These are phyloP conservation scores for Monilinia polystroma DNA, from an alignment of 2,329 filamentous ascomycete species.

Conservation along the genomic window DNA sequence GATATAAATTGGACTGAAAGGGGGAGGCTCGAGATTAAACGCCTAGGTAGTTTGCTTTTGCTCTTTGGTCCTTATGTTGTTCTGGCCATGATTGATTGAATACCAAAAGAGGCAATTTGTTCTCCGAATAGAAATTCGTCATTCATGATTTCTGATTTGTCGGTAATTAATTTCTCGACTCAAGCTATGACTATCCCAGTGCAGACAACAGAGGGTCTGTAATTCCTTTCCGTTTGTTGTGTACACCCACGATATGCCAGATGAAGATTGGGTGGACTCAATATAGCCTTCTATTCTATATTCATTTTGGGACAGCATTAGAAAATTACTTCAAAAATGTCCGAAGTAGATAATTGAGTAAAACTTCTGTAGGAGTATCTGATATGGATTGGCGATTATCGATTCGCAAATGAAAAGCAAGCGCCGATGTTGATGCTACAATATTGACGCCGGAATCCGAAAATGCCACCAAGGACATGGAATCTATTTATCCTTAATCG, in stretches of 20 bases:
- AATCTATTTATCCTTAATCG: neutral
- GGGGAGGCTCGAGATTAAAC: neutral
- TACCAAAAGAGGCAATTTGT: neutral
- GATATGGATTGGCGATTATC: constrained; percentile 1
- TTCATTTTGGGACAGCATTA: neutral
- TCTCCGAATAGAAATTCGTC: too few species aligned
- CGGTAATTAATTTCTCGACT: neutral
- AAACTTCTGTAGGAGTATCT: neutral
- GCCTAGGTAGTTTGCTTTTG: neutral
- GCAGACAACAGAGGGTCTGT: neutral
- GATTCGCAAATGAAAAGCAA: neutral
- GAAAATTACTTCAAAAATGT: neutral
- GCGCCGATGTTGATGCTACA: neutral
- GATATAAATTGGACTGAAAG: neutral
- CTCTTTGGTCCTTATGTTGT: neutral
- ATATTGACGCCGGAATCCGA: neutral
- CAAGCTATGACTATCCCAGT: neutral
- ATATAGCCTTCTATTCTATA: neutral
- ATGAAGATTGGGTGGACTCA: neutral
- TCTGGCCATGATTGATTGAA: neutral
- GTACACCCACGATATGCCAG: neutral
- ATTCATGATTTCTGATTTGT: neutral
- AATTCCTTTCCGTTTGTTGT: neutral
- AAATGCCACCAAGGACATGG: neutral
- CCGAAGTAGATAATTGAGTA: neutral